A percentile compares a stretch with the other conserved stretches of the same genome.
Conservation (phyloP, 805 yeast species). For the Spathaspora sp. region DNA sequence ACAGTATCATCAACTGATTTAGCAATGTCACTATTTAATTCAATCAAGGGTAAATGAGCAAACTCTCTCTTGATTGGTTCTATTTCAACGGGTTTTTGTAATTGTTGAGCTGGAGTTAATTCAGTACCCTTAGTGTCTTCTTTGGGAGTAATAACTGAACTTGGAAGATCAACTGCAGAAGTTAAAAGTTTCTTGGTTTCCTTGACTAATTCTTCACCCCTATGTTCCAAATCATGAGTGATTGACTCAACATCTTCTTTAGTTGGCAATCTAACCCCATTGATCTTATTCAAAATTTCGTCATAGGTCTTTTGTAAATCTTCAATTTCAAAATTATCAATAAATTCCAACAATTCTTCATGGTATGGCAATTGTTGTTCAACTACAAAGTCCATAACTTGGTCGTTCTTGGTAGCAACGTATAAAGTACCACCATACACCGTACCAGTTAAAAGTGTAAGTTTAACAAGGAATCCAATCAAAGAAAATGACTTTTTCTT, state of each 20-base stretch:
- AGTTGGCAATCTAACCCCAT: slow-evolving; percentile 24
- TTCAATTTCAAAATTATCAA: slow-evolving; percentile 31
- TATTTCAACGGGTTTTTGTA: slow-evolving; percentile 33
- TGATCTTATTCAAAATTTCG: slow-evolving; percentile 13
- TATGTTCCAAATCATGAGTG: slow-evolving; percentile 28
- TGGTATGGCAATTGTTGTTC: slow-evolving; percentile 41
- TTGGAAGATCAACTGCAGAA: not conserved
- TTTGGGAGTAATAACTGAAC: not conserved
- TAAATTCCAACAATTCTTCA: slow-evolving; percentile 36
- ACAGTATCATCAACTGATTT: slow-evolving; percentile 30
- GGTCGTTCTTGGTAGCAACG: slow-evolving; percentile 40
- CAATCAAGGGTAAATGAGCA: slow-evolving; percentile 31
- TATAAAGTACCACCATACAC: slow-evolving; percentile 37
- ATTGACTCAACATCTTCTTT: slow-evolving; percentile 28
- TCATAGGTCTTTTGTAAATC: slow-evolving; percentile 23
- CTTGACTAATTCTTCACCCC: slow-evolving; percentile 30
- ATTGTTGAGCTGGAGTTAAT: slow-evolving; percentile 37
- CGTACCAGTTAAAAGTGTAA: slow-evolving; percentile 23
- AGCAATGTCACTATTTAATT: slow-evolving; percentile 19
- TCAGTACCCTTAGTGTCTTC: slow-evolving; percentile 6
- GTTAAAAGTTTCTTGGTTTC: slow-evolving; percentile 32
- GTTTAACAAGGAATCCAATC: slow-evolving; percentile 26
- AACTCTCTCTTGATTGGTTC: slow-evolving; percentile 28
- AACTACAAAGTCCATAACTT: slow-evolving; percentile 41
- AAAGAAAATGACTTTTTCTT: slow-evolving; percentile 29